Evolutionary conservation across 208 protist species (phyloP).

Genomic region (Crithidia thermophila): DNA sequence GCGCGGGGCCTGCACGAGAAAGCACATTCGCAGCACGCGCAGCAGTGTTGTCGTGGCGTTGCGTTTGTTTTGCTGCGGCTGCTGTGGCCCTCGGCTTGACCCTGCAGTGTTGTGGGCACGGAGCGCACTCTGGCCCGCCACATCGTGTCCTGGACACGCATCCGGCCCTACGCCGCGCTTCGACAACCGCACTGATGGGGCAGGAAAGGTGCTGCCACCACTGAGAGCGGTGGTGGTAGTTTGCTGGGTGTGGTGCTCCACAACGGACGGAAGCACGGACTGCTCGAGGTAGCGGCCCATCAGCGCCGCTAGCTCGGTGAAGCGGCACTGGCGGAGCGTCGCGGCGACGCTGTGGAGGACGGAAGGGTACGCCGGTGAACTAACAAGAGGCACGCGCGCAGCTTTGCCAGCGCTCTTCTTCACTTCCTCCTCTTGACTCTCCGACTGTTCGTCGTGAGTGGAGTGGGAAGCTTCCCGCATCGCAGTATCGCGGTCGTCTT

Average conservation of each 20-base stretch:
- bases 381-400: too few species aligned
- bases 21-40: slow-evolving; percentile 63
- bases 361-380: slow-evolving; percentile 21
- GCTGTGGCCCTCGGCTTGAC: background rate
- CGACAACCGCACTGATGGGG: too few species aligned
- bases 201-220: too few species aligned
- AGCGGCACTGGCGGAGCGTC: slow-evolving; percentile 44
- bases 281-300: slow-evolving; percentile 48
- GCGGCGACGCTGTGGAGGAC: slow-evolving; percentile 51
- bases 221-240: too few species aligned
- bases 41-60: slow-evolving; percentile 18
- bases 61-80: too few species aligned
- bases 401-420: too few species aligned
- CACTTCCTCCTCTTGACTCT: too few species aligned
- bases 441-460: too few species aligned
- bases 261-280: slow-evolving; percentile 27
- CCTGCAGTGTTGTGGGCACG: slow-evolving; percentile 2
- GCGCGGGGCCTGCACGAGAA: slow-evolving; percentile 55
- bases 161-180: background rate
- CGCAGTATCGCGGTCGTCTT: background rate
- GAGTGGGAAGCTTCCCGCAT: too few species aligned
- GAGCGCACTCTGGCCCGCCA: background rate
- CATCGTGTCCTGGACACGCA: background rate
- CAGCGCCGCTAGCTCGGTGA: slow-evolving; percentile 38
- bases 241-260: slow-evolving; percentile 16